Conservation (phyloP, 2,329 filamentous ascomycete genomes). For the Ophiosphaerella herpotricha region DNA sequence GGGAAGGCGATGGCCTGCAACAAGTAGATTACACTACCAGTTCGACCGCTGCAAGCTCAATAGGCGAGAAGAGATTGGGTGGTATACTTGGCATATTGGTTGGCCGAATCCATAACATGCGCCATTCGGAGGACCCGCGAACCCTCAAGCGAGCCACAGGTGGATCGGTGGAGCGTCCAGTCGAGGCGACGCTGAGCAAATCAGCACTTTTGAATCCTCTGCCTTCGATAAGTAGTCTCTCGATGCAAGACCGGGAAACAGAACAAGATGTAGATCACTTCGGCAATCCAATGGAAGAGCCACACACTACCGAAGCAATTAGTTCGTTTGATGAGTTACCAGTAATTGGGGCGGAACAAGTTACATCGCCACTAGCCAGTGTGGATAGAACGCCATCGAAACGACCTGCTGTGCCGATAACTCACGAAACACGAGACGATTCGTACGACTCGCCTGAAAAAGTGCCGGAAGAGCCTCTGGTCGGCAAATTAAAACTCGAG, state of each 20-base stretch:
- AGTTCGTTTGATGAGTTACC: slow-evolving; percentile 27
- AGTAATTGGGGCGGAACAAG: slow-evolving; percentile 14
- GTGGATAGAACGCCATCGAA: slow-evolving; percentile 6
- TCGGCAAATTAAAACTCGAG: slow-evolving; percentile 68
- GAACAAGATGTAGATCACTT: slow-evolving; percentile 35
- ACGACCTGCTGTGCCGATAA: slow-evolving; percentile 1
- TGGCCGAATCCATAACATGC: slow-evolving; percentile 67
- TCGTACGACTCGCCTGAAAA: slow-evolving; percentile 4
- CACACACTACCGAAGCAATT: slow-evolving; percentile 28
- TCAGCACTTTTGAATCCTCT: slow-evolving; percentile 14
- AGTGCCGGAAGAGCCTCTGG: slow-evolving; percentile 48
- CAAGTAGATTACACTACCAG: slow-evolving; percentile 66
- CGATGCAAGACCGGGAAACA: slow-evolving; percentile 35
- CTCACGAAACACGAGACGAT: not conserved
- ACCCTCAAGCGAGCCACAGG: slow-evolving; percentile 10
- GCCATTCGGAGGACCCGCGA: slow-evolving; percentile 39
- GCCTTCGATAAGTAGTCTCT: slow-evolving; percentile 22
- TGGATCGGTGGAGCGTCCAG: slow-evolving; percentile 18
- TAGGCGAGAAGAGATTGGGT: slow-evolving; percentile 67
- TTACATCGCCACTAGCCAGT: slow-evolving; percentile 7
- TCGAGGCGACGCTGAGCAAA: slow-evolving; percentile 25
- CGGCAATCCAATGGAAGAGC: slow-evolving; percentile 30
- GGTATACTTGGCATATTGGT: slow-evolving; percentile 72
- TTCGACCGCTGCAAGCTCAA: slow-evolving; percentile 56
- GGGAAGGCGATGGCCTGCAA: slow-evolving; percentile 65